Base-by-base conservation (phyloP, 768 basidiomycete species). In the Amylocystis lapponica region DNA sequence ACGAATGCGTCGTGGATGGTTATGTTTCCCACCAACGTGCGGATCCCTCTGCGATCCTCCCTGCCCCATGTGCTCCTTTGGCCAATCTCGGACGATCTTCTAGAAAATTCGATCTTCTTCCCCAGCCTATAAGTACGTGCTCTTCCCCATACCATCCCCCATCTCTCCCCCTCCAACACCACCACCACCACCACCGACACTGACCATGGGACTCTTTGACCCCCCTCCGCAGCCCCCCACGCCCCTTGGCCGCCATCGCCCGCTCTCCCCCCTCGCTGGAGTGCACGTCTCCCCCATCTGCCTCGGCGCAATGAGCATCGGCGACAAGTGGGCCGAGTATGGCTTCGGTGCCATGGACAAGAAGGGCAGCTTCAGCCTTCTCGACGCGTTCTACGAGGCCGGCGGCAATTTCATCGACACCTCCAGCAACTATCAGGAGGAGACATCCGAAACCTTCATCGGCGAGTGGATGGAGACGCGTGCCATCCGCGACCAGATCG, bases 391-490 rank as follows among this genome's bases (percentile, higher is more conserved):
- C 53, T 65, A 61, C 36, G 63, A 69, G 9, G 63, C 62, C 0
- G 75, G 75, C 12, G 75, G 76, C 2, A 72, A 75, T 58, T 68
- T 67, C 44, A 70, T 75, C 52, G 70, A 73, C 23, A 74, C 74
- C 3, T 66, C 73, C 10, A 75, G 69, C 41, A 59, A 53, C 50
- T 75, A 75, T 41, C 76, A 81, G 49, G 69, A 78, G 43, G 78
- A 74, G 46, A 54, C 67, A n/a, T 78, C 75, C 3, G 80, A 85
- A 53, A 47, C 50, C 37, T 70, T 71, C 55, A 62, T 75, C 17
- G 74, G 73, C n/a, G 74, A 75, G 49, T 76, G 75, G 73, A 69
- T 69, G 54, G 65, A 69, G 46, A 38, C 49, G 22, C 60, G 71
- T n/a, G 62, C 59, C 0, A 64, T 67, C 41, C 61, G 75, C 30